Base-by-base conservation (phyloP, 176 grass and related monocot genomes). In the Raddia distichophylla region DNA sequence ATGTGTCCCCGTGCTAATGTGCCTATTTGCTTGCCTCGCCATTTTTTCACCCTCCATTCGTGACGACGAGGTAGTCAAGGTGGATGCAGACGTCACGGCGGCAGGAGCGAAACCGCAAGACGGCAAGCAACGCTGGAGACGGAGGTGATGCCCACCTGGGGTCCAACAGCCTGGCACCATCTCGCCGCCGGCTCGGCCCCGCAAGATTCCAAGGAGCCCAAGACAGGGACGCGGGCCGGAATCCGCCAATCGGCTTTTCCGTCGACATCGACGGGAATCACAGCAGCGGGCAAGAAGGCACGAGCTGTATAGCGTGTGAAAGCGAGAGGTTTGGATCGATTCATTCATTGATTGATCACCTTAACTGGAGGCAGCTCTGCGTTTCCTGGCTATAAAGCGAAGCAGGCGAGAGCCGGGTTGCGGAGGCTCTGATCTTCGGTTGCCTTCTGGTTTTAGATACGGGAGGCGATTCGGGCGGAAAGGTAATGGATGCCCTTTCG, bases 311-410 rank as follows among this genome's bases (percentile, higher is more conserved):
- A 77, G 72, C 78, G 42, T 8, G 42, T 60, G 83, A 86, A 51
- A 60, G 73, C 50, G 73, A 89, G 40, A 17, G 56, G 10, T 59
- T 80, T 80, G 63, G 70, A 89, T 14, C 1, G 56, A 65, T 10
- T 11, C 11, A 18, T 34, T 67, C 11, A 18, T 34, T 67, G 52
- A 17, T 52, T 76, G 46, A 63, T 71, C 75, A 46, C 46, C 12
- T 79, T 64, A 10, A 6, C 77, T 45, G 78, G 80, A 49, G 61
- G 80, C 81, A 79, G 76, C 82, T 84, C 73, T 50, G 51, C 78
- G 34, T 82, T 56, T 60, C 32, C 27, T 60, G 50, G 51, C 60
- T 78, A 86, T 68, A 90, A 90, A 86, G 76, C 60, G 83, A 67
- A 34, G 51, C 73, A 3, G 42, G 46, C 13, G 50, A 60, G 14